Evolutionary conservation across 495 filamentous ascomycete species (phyloP).

Genomic region (Apodospora peruviana): DNA sequence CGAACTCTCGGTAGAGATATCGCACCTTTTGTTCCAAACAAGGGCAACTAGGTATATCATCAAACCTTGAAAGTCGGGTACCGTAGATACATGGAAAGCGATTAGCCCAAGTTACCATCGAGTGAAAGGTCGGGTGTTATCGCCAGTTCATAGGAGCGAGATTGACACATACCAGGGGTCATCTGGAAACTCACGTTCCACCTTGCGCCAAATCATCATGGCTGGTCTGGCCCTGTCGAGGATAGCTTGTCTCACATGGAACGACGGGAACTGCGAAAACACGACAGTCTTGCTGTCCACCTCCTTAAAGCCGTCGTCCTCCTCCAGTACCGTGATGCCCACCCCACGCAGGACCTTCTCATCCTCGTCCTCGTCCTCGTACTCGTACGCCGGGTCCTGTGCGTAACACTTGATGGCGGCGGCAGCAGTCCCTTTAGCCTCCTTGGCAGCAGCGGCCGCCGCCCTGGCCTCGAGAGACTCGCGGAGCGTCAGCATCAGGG

Average conservation of each 20-base stretch:
- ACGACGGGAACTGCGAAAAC: neutral
- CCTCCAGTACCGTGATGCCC: neutral
- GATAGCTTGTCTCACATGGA: neutral
- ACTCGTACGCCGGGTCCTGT: neutral
- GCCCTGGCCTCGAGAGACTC: neutral
- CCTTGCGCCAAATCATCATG: neutral
- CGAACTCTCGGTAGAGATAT: neutral
- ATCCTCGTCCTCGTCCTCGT: neutral
- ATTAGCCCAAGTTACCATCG: neutral
- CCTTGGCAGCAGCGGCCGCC: no score
- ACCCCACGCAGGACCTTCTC: neutral
- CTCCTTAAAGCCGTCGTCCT: neutral
- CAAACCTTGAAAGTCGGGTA: neutral
- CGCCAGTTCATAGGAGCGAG: no score
- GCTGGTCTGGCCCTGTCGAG: neutral
- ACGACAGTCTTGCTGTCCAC: neutral
- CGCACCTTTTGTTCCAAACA: no score
- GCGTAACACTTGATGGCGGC: neutral
- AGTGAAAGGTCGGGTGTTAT: neutral
- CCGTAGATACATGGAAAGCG: neutral
- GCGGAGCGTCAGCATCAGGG: neutral
- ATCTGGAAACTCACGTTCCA: neutral
- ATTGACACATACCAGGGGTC: neutral
- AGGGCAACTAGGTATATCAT: neutral
- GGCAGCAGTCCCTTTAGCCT: no score